A percentile compares a stretch with the other conserved stretches of the same genome.
These are phyloP conservation scores for Trichophyton schoenleinii DNA, from an alignment of 2,329 filamentous ascomycete species.

Conservation along the genomic window DNA sequence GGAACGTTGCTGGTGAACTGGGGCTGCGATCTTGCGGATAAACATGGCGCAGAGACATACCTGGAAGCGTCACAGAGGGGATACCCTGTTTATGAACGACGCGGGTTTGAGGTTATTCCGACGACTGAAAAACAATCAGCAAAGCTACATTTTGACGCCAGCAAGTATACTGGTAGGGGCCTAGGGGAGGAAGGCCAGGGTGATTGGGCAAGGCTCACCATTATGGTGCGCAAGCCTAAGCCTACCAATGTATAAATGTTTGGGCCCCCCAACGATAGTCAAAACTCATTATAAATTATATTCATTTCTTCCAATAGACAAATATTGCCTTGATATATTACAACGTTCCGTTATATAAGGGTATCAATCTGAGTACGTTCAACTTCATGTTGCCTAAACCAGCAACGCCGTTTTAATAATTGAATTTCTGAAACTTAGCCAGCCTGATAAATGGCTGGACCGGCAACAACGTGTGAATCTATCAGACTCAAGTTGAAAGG, in stretches of 20 bases:
- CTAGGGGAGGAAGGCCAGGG: constrained; percentile 4
- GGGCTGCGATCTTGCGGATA: constrained; percentile 17
- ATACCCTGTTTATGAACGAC: constrained; percentile 18
- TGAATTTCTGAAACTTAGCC: constrained; percentile 40
- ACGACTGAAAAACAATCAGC: constrained; percentile 6
- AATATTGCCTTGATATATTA: neutral
- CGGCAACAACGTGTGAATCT: constrained; percentile 63
- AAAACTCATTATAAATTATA: neutral
- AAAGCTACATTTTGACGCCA: constrained; percentile 8
- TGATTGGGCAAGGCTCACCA: constrained; percentile 8
- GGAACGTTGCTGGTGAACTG: constrained; percentile 18
- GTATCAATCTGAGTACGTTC: neutral
- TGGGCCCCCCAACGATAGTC: neutral
- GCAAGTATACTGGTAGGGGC: constrained; percentile 7
- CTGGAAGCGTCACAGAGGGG: constrained; percentile 19
- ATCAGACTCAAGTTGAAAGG: constrained; percentile 63
- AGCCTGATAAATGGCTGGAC: constrained; percentile 61
- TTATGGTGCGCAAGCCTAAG: constrained; percentile 8
- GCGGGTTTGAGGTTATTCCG: constrained; percentile 18
- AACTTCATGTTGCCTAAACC: neutral
- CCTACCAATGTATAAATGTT: neutral
- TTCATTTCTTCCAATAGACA: neutral
- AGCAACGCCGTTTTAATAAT: neutral
- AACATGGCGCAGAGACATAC: constrained; percentile 16
- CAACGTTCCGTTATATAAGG: neutral